These are phyloP conservation scores for Phytophthora fragariaefolia DNA, from an alignment of 352 stramenopile species.

Conservation along the genomic window DNA sequence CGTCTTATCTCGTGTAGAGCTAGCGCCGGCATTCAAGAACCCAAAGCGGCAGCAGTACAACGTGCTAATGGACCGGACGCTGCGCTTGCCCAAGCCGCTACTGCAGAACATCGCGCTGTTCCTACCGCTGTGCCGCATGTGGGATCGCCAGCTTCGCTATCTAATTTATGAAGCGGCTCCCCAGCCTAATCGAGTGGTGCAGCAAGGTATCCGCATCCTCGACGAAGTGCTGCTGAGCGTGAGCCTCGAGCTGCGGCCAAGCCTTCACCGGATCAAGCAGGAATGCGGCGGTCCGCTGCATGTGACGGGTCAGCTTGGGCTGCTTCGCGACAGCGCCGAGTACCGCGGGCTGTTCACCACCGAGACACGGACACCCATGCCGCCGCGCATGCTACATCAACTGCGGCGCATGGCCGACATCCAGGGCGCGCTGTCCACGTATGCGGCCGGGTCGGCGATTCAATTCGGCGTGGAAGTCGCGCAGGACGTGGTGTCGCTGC, in stretches of 20 bases:
- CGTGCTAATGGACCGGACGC: constrained; percentile 67
- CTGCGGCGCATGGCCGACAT: constrained; percentile 82
- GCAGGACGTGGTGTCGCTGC: constrained; percentile 76
- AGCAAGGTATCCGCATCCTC: constrained; percentile 80
- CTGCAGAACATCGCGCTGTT: constrained; percentile 83
- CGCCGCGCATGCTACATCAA: constrained; percentile 58
- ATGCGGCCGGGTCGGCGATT: constrained; percentile 66
- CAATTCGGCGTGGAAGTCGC: constrained; percentile 83
- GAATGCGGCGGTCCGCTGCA: constrained; percentile 47
- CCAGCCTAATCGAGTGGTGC: constrained; percentile 81
- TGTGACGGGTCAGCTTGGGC: constrained; percentile 66
- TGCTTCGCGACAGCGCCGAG: constrained; percentile 71
- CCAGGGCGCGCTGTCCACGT: constrained; percentile 73
- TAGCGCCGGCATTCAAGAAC: constrained; percentile 51
- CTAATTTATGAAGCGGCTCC: constrained; percentile 74
- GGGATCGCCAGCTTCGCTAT: constrained; percentile 84
- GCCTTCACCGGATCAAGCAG: constrained; percentile 58
- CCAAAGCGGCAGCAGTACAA: constrained; percentile 53
- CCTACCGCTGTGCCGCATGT: constrained; percentile 76
- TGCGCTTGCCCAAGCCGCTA: constrained; percentile 79
- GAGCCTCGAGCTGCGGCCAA: constrained; percentile 66
- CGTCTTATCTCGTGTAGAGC: constrained; percentile 55
- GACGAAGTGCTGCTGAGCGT: constrained; percentile 85
- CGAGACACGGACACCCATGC: constrained; percentile 59
- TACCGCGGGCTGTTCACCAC: constrained; percentile 69